Evolutionary conservation across 2,329 filamentous ascomycete species (phyloP), one percentile per base, ranked within the genome.

Genomic region (Arthroderma sp.): DNA sequence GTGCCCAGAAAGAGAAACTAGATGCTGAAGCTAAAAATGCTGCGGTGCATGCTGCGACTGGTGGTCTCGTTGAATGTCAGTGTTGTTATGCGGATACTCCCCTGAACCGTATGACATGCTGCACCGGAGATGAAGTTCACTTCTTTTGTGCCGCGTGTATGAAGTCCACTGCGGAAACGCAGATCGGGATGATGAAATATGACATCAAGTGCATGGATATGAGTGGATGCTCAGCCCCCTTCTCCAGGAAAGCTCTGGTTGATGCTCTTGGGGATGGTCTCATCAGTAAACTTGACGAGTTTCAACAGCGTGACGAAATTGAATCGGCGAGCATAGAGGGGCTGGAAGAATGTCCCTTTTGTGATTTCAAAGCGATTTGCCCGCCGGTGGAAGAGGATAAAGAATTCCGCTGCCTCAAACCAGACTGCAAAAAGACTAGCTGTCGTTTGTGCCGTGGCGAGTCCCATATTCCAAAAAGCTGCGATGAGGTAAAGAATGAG

Each of bases 291-390:
- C 66, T 94, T 2, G 81, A 83, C 45, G 72, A 76, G 22, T 73
- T 88, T 42, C 81, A 88, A 57, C 79, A 84, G 58, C 76, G 83
- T 53, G 73, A 80, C 11, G 74, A 77, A 27, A 68, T 94, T 34
- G 74, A 76, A n/a, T 68, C 76, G 49, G 83, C 85, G 1, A 76
- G 72, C 0, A 72, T 93, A 32, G 78, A 86, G 36, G 77, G 80
- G 49, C 72, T 94, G 1, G 82, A 75, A 30, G 77, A 74, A 30
- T 94, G 86, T 52, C 85, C 85, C 0, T 91, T 87, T 56, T 94
- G 86, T 59, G 78, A 83, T 22, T 93, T 77, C 65, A 85, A 83
- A 36, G 83, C 79, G 31, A 81, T 86, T 47, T 83, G 78, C 50
- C 77, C 76, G 0, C 75, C 83, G 0, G 63, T 82, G 1, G 76